Percentiles rank a stretch among this genome's conserved stretches.
Evolutionary conservation across 1,284 basidiomycete genomes (phyloP).

Genomic region (Mycena citricolor): DNA sequence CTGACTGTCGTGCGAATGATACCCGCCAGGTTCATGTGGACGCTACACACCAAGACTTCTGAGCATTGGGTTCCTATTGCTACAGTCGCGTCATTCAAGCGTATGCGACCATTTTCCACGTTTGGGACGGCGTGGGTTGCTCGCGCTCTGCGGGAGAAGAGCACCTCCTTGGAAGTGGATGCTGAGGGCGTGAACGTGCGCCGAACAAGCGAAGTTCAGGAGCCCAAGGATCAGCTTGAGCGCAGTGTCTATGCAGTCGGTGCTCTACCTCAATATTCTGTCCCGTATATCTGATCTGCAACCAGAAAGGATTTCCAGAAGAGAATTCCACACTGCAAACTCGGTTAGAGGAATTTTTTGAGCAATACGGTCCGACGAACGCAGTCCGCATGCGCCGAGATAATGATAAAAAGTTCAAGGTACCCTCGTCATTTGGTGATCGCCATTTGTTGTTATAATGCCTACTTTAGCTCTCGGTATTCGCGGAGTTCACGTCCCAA

Average conservation of each 20-base stretch:
- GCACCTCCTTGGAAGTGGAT: slow-evolving; percentile 76
- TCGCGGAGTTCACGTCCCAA: slow-evolving; percentile 85
- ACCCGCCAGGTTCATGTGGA: slow-evolving; percentile 87
- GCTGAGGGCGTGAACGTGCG: slow-evolving; percentile 74
- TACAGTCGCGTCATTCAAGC: slow-evolving; percentile 92
- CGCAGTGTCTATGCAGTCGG: slow-evolving; percentile 83
- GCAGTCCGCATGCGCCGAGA: slow-evolving; percentile 88
- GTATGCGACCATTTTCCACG: slow-evolving; percentile 77
- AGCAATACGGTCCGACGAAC: slow-evolving; percentile 78
- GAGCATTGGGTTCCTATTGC: slow-evolving; percentile 92
- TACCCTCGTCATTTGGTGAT: too few species aligned
- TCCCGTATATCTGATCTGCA: background rate
- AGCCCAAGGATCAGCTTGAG: slow-evolving; percentile 74
- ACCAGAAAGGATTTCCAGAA: slow-evolving; percentile 87
- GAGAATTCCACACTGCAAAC: slow-evolving; percentile 73
- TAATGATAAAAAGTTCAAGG: slow-evolving; percentile 82
- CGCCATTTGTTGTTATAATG: background rate
- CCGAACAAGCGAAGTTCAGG: slow-evolving; percentile 68
- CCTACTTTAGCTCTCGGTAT: slow-evolving; percentile 79
- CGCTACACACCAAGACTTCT: slow-evolving; percentile 71
- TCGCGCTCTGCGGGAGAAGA: slow-evolving; percentile 57
- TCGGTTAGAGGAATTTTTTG: slow-evolving; percentile 83
- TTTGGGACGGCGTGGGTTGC: slow-evolving; percentile 68
- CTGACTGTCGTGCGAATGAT: background rate
- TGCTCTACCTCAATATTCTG: slow-evolving; percentile 24